Percentiles rank a stretch among this genome's conserved stretches.
Conservation (phyloP, 352 stramenopile genomes). For the Phytophthora pisi region DNA sequence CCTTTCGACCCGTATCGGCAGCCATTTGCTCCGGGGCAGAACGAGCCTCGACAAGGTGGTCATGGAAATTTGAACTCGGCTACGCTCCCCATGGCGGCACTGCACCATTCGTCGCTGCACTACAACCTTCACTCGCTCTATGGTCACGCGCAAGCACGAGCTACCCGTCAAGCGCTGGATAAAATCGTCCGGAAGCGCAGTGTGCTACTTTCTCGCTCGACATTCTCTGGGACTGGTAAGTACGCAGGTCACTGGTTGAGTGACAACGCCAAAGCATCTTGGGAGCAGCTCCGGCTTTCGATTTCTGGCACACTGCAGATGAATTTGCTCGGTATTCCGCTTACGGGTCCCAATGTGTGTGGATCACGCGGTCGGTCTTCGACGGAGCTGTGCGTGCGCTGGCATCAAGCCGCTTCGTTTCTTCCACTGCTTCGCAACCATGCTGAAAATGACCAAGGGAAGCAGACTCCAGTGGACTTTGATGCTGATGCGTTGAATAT, state of each 20-base stretch:
- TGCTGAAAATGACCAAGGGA: slow-evolving; percentile 36
- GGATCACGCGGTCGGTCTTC: slow-evolving; percentile 50
- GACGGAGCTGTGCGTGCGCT: slow-evolving; percentile 81
- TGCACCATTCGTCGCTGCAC: slow-evolving; percentile 74
- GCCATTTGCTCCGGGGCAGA: slow-evolving; percentile 74
- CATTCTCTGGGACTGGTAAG: slow-evolving; percentile 65
- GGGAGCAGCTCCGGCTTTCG: slow-evolving; percentile 78
- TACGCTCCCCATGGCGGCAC: slow-evolving; percentile 75
- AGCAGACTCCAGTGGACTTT: slow-evolving; percentile 73
- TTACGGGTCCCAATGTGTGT: slow-evolving; percentile 76
- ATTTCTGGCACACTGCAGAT: slow-evolving; percentile 79
- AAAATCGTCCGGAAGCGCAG: slow-evolving; percentile 59
- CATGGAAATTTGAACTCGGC: slow-evolving; percentile 81
- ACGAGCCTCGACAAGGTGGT: slow-evolving; percentile 30
- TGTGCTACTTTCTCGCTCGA: slow-evolving; percentile 73
- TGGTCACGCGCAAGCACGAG: slow-evolving; percentile 62
- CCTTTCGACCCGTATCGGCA: slow-evolving; percentile 86
- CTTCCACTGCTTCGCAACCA: slow-evolving; percentile 84
- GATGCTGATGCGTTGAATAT: slow-evolving; percentile 69
- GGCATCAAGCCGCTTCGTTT: slow-evolving; percentile 82
- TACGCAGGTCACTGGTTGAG: slow-evolving; percentile 71
- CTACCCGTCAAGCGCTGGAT: slow-evolving; percentile 57
- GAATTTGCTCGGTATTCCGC: slow-evolving; percentile 76
- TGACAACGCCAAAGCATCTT: slow-evolving; percentile 58
- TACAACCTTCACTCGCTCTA: slow-evolving; percentile 91